phyloP scores from a whole-genome alignment of 768 basidiomycete species.

The Hygrocybe punicea region DNA sequence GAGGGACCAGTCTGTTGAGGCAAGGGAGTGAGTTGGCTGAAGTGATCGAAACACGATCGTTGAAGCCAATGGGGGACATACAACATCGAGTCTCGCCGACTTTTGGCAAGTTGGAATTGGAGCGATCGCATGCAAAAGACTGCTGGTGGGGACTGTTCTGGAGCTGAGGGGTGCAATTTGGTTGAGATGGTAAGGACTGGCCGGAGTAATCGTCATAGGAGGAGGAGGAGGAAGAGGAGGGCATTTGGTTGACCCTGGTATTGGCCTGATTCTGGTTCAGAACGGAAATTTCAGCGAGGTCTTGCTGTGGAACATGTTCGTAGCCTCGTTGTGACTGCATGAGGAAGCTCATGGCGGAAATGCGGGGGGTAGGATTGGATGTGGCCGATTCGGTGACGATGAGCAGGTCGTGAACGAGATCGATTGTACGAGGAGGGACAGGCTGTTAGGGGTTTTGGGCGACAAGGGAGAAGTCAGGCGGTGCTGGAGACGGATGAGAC shows the following conservation, averaged over 20 bases:
- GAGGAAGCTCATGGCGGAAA: conserved; percentile 24
- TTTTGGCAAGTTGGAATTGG: conserved; percentile 44
- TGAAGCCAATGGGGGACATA: conserved; percentile 40
- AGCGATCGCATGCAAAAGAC: conserved; percentile 37
- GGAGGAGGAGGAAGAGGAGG: conserved; percentile 13
- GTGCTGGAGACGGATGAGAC: too few relatives aligned
- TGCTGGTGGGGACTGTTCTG: conserved; percentile 8
- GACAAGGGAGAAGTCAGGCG: too few relatives aligned
- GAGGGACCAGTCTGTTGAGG: conserved; percentile 69
- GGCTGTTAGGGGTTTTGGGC: too few relatives aligned
- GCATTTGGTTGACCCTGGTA: conserved; percentile 7
- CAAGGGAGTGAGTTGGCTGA: conserved; percentile 16
- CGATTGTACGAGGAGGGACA: neutral
- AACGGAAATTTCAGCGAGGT: neutral
- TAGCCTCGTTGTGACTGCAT: conserved; percentile 13
- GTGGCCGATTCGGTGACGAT: neutral
- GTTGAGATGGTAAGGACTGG: conserved; percentile 13
- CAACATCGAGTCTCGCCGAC: conserved; percentile 75
- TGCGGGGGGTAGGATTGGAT: neutral
- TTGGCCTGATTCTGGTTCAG: neutral
- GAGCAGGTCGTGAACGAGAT: neutral
- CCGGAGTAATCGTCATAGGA: conserved; percentile 16
- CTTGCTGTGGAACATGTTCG: neutral
- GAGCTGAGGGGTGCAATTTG: conserved; percentile 26
- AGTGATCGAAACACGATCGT: conserved; percentile 40